phyloP scores from a whole-genome alignment of 2,329 filamentous ascomycete genomes.

The Neoscytalidium dimidiatum region DNA sequence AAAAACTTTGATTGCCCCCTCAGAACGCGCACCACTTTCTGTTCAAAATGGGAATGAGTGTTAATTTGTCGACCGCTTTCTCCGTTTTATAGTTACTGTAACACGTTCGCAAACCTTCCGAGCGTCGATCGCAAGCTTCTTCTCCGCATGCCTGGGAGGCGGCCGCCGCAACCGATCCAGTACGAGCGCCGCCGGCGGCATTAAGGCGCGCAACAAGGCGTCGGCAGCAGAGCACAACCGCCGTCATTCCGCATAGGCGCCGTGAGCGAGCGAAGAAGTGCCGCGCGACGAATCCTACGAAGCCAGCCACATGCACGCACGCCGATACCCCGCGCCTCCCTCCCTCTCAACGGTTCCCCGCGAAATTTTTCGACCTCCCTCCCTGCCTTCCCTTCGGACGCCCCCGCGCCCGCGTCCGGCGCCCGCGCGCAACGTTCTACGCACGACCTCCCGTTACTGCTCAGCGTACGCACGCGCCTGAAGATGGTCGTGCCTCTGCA shows the following conservation, averaged over 20 bases:
- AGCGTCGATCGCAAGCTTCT: conserved; percentile 18
- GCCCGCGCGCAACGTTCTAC: not conserved
- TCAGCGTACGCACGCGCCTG: not conserved
- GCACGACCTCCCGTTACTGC: not conserved
- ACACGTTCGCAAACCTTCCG: conserved; percentile 15
- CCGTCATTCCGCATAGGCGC: conserved; percentile 6
- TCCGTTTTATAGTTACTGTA: conserved; percentile 4
- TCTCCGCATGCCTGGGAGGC: conserved; percentile 15
- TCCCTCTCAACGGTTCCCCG: not conserved
- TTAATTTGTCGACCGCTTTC: conserved; percentile 8
- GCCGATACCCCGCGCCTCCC: not conserved
- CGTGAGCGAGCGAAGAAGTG: not conserved
- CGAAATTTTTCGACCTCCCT: too few relatives aligned
- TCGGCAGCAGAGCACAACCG: not conserved
- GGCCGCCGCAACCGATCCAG: conserved; percentile 9
- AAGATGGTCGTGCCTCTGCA: not conserved
- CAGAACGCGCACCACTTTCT: not conserved
- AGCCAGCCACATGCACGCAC: not conserved
- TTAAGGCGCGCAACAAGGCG: not conserved
- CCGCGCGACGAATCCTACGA: not conserved
- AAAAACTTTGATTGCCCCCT: not conserved
- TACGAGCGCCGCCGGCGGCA: not conserved
- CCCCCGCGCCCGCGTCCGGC: too few relatives aligned
- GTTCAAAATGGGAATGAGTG: conserved; percentile 15
- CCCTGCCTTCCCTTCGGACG: not conserved